These are phyloP conservation scores for Elongisporangium undulatum DNA, from an alignment of 352 stramenopile species.

Conservation along the genomic window DNA sequence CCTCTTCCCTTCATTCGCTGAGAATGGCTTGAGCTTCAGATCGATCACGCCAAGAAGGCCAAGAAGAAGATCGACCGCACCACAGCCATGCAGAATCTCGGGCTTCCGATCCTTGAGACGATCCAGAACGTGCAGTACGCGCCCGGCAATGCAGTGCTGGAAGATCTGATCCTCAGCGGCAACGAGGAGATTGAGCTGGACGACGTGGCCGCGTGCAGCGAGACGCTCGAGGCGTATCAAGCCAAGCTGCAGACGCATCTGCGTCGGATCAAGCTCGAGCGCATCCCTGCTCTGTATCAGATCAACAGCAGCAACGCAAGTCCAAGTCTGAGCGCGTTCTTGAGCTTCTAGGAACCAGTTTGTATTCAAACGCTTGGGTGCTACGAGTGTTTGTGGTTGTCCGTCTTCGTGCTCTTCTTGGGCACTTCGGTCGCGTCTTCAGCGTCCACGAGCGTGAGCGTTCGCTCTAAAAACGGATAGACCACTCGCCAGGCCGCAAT, in stretches of 20 bases:
- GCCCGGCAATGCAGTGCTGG: constrained; percentile 44
- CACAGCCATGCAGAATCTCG: constrained; percentile 42
- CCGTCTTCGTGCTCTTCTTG: not conserved
- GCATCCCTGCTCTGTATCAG: constrained; percentile 23
- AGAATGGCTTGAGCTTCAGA: constrained; percentile 11
- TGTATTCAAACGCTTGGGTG: not conserved
- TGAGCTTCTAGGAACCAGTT: constrained; percentile 21
- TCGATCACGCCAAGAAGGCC: constrained; percentile 76
- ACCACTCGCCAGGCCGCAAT: constrained; percentile 24
- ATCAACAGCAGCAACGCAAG: constrained; percentile 9
- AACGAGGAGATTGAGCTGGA: constrained; percentile 35
- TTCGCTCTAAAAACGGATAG: constrained; percentile 45
- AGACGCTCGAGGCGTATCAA: constrained; percentile 29
- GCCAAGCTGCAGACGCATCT: constrained; percentile 43
- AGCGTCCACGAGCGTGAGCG: constrained; percentile 28
- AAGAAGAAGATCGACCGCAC: constrained; percentile 76
- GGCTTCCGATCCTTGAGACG: constrained; percentile 51
- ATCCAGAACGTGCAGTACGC: constrained; percentile 53
- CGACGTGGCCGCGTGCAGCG: constrained; percentile 33
- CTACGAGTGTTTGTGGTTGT: not conserved
- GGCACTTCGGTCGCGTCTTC: not conserved
- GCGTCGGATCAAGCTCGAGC: constrained; percentile 61
- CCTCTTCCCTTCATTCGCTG: not conserved
- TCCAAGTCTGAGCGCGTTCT: constrained; percentile 13
- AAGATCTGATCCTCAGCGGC: constrained; percentile 63